Percentiles rank a stretch among this genome's conserved stretches.
These are phyloP conservation scores for Albugo laibachii DNA, from an alignment of 352 stramenopile species.

Conservation along the genomic window DNA sequence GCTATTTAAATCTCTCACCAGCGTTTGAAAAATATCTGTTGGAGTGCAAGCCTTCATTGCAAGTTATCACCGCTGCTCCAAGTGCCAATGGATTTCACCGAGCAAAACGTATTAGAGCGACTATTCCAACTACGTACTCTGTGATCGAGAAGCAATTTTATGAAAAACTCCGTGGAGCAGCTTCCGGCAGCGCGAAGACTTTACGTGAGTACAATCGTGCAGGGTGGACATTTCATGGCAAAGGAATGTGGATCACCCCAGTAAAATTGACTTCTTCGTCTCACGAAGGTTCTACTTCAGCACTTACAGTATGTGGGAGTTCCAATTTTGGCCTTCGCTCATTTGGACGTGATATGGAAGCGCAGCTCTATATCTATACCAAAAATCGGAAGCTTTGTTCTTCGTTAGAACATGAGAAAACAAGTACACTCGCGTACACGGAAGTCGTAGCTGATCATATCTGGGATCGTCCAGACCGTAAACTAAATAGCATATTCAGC, in stretches of 20 bases:
- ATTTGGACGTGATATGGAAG: slow-evolving; percentile 56
- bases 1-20: slow-evolving; percentile 62
- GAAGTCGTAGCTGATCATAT: slow-evolving; percentile 40
- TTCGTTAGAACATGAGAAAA: slow-evolving; percentile 27
- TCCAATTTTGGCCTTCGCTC: slow-evolving; percentile 66
- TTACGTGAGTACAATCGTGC: slow-evolving; percentile 49
- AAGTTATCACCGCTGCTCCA: slow-evolving; percentile 43
- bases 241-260: slow-evolving; percentile 64
- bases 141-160: slow-evolving; percentile 70
- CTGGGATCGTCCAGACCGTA: slow-evolving; percentile 34
- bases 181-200: slow-evolving; percentile 9
- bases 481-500: slow-evolving; percentile 30
- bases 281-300: slow-evolving; percentile 1
- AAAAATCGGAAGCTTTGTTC: slow-evolving; percentile 23
- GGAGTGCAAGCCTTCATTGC: slow-evolving; percentile 17
- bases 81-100: slow-evolving; percentile 58
- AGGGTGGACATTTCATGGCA: slow-evolving; percentile 65
- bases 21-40: slow-evolving; percentile 37
- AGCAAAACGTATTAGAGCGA: slow-evolving; percentile 42
- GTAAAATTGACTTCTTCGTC: slow-evolving; percentile 1
- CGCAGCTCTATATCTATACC: slow-evolving; percentile 46
- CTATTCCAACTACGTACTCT: slow-evolving; percentile 61
- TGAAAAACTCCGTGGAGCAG: slow-evolving; percentile 17
- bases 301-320: slow-evolving; percentile 45
- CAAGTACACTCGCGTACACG: slow-evolving; percentile 18